These are phyloP conservation scores for Emmonsiellopsis sp. DNA, from an alignment of 2,329 filamentous ascomycete species.

Conservation along the genomic window DNA sequence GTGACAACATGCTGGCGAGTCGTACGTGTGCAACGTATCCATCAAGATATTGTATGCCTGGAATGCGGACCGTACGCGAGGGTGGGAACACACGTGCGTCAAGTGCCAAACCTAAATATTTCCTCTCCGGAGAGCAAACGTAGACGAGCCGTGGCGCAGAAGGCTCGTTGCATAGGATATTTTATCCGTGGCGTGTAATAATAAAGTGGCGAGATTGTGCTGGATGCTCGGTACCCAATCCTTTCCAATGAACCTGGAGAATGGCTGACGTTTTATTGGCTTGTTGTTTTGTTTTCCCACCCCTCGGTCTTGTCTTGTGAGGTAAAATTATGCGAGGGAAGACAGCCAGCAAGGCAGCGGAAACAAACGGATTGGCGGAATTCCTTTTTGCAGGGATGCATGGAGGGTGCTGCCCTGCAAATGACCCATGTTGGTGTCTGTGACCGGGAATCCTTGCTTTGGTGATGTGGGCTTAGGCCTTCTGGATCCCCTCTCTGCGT, in stretches of 20 bases:
- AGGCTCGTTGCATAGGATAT: background rate
- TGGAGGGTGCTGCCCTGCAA: background rate
- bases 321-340: too few species aligned
- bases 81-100: too few species aligned
- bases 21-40: too few species aligned
- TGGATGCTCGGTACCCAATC: background rate
- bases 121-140: too few species aligned
- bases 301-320: background rate
- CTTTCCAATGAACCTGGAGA: background rate
- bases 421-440: background rate
- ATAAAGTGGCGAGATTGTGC: background rate
- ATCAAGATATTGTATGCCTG: too few species aligned
- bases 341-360: background rate
- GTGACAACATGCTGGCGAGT: too few species aligned
- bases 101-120: too few species aligned
- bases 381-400: background rate
- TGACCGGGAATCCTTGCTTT: background rate
- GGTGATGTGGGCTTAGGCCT: background rate
- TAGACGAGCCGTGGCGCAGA: too few species aligned
- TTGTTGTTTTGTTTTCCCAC: background rate
- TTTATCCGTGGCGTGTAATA: background rate
- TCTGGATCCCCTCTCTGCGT: background rate
- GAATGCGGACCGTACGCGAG: too few species aligned
- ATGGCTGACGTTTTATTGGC: background rate
- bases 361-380: background rate